phyloP scores from a whole-genome alignment of 2,329 filamentous ascomycete species.

The Sclerotinia subarctica region DNA sequence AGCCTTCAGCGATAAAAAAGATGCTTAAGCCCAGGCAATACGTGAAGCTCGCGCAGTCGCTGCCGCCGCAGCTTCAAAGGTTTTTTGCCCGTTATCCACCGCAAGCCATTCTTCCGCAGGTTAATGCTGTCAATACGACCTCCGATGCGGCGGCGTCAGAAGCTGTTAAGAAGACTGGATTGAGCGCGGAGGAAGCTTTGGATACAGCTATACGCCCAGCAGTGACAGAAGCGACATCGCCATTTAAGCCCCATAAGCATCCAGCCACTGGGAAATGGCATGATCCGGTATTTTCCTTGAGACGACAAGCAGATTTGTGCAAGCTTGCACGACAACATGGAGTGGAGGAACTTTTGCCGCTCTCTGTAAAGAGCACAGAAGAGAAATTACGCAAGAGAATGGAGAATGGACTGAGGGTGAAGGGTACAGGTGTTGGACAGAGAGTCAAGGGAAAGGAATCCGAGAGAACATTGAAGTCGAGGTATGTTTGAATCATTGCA shows the following conservation, averaged over 20 bases:
- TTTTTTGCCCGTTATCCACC: constrained; percentile 93
- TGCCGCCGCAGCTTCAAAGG: constrained; percentile 73
- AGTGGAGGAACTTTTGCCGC: constrained; percentile 76
- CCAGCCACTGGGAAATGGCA: constrained; percentile 78
- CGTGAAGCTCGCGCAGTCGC: constrained; percentile 60
- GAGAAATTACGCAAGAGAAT: constrained; percentile 67
- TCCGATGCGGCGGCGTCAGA: constrained; percentile 43
- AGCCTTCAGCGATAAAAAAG: constrained; percentile 22
- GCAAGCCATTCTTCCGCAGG: constrained; percentile 51
- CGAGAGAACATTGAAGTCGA: constrained; percentile 79
- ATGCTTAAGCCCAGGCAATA: constrained; percentile 30
- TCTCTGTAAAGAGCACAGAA: constrained; percentile 71
- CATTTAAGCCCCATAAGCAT: constrained; percentile 79
- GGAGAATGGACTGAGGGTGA: constrained; percentile 77
- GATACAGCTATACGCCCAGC: constrained; percentile 43
- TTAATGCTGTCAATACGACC: constrained; percentile 37
- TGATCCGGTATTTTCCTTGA: constrained; percentile 75
- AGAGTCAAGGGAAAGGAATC: constrained; percentile 92
- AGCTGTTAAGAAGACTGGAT: constrained; percentile 36
- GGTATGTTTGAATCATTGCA: constrained; percentile 48
- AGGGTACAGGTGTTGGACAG: constrained; percentile 90
- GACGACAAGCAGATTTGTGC: constrained; percentile 85
- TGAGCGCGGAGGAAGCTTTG: constrained; percentile 34
- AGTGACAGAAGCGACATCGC: constrained; percentile 46
- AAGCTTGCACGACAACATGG: constrained; percentile 78